Evolutionary conservation across 306 rosid genomes (phyloP), one percentile per base, ranked within the genome.

Genomic region (Leucaena leucocephala): DNA sequence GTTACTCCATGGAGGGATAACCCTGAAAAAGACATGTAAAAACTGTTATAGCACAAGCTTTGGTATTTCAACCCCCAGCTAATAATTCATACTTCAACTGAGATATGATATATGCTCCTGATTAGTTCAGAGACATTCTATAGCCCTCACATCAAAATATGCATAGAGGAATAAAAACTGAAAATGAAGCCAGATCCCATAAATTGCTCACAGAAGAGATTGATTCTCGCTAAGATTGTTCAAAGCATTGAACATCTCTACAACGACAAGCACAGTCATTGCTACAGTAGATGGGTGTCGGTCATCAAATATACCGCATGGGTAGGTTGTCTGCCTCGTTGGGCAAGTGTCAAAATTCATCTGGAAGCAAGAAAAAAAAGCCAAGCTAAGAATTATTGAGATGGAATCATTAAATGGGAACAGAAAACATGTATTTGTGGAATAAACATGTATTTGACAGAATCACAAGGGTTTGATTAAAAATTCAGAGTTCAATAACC

Each of bases 161-260:
- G 80, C 78, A 62, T 40, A 45, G 61, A 59, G 63, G 68, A 68
- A 67, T 13, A 46, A 14, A 55, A 64, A 61, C 57, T 59, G 55
- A 43, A 11, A 73, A 76, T 38, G 22, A 76, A 58, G 40, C 69
- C 38, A 45, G 78, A 78, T 59, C 68, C 27, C 68, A 52, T 42
- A 44, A 77, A 82, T 55, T 78, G 90, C 98, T 94, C 81, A 94
- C 98, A 92, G 77, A 76, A 95, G 97, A 78, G 98, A 95, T 84
- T 95, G 98, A 83, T 95, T 95, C 88, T 95, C 98, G 68, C 98
- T 92, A 65, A 95, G 98, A 85, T 95, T 95, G 84, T 95, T 95
- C 90, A 95, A 88, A 84, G 98, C 98, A 76, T 95, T 95, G 85
- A 95, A 95, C 98, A 95, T 95, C 85, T 95, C 98, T 75, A 95